A percentile compares a stretch with the other conserved stretches of the same genome.
Evolutionary conservation across 163 green algal genomes (phyloP).

Genomic region (Chloroidium sp.): DNA sequence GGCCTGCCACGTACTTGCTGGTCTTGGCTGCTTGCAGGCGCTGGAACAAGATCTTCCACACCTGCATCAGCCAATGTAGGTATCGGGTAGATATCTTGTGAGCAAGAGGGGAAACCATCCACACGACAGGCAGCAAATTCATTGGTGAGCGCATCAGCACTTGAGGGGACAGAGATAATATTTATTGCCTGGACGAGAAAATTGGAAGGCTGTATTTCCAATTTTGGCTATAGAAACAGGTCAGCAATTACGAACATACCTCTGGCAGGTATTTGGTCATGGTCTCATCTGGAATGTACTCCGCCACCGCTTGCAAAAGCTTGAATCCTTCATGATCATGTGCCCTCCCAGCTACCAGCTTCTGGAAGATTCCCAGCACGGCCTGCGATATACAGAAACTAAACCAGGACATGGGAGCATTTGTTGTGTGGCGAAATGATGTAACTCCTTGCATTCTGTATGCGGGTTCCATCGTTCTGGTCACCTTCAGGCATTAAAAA

Average conservation of each 20-base stretch:
- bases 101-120: too few relatives aligned
- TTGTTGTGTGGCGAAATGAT: too few relatives aligned
- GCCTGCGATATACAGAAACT: neutral
- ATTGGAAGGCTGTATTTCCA: neutral
- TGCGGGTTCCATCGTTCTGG: too few relatives aligned
- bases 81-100: too few relatives aligned
- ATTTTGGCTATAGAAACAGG: neutral
- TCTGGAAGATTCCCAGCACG: conserved; percentile 82
- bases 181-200: too few relatives aligned
- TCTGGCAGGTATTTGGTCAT: conserved; percentile 55
- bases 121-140: too few relatives aligned
- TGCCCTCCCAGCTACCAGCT: conserved; percentile 73
- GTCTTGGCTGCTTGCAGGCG: conserved; percentile 64
- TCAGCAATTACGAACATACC: conserved; percentile 22
- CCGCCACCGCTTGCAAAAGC: conserved; percentile 75
- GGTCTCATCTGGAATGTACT: conserved; percentile 38
- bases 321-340: conserved; percentile 86
- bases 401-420: neutral
- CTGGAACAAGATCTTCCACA: conserved; percentile 59
- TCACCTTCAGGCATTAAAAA: too few relatives aligned
- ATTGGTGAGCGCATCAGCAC: too few relatives aligned
- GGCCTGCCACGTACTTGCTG: conserved; percentile 63
- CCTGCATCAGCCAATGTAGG: conserved; percentile 5
- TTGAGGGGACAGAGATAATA: too few relatives aligned
- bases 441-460: too few relatives aligned